Conservation (phyloP, 2,329 filamentous ascomycete species). For the Aaosphaeria arxii region DNA sequence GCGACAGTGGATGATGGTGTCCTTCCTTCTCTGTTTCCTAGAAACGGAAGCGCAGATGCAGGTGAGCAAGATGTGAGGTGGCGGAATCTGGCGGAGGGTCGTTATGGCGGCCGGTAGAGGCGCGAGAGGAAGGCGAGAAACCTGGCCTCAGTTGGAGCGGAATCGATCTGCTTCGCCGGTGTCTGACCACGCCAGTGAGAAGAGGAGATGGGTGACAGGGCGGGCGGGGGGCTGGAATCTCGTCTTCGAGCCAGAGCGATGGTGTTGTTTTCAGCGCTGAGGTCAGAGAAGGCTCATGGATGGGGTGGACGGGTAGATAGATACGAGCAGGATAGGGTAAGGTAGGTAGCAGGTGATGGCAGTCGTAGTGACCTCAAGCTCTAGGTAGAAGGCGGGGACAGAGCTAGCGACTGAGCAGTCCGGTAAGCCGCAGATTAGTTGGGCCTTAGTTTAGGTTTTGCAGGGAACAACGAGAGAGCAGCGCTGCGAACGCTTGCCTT, state of each 20-base stretch:
- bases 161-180: constrained; percentile 32
- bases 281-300: constrained; percentile 8
- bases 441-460: too few relatives aligned
- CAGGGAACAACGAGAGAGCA: too few relatives aligned
- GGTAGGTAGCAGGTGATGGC: constrained; percentile 4
- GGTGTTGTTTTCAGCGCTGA: constrained; percentile 8
- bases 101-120: constrained; percentile 47
- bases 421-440: too few relatives aligned
- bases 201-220: constrained; percentile 20
- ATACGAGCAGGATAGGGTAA: constrained; percentile 12
- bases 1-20: constrained; percentile 5
- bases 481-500: too few relatives aligned
- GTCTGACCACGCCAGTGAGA: constrained; percentile 22
- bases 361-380: constrained; percentile 4
- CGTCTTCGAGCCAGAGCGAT: constrained; percentile 40
- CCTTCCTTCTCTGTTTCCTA: not conserved
- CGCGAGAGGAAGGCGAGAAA: constrained; percentile 45
- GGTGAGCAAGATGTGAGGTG: not conserved
- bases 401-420: not conserved
- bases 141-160: constrained; percentile 42
- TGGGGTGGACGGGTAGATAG: constrained; percentile 12
- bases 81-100: constrained; percentile 1
- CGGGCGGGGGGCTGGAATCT: constrained; percentile 29
- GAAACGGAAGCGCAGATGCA: not conserved
- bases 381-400: not conserved